Conservation (phyloP, 2,329 filamentous ascomycete species). For the Beauveria pseudobassiana region DNA sequence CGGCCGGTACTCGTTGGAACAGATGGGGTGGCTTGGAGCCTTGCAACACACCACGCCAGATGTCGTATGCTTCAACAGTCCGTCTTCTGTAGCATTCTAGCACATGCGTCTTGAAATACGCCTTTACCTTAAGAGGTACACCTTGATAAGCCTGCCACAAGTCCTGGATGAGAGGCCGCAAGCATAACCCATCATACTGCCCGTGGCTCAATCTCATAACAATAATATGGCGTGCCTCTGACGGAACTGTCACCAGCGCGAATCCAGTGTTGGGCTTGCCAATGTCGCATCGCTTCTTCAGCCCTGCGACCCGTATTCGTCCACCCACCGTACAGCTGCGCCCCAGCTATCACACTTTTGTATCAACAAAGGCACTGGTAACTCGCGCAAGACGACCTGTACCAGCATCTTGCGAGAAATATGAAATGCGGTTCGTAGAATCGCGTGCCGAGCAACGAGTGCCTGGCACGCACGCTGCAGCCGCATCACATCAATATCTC, state of each 20-base stretch:
- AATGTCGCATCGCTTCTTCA: neutral
- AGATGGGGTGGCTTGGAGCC: neutral
- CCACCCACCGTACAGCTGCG: neutral
- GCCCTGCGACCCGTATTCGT: neutral
- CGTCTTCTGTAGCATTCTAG: neutral
- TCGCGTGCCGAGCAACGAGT: neutral
- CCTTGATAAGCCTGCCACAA: neutral
- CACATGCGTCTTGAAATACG: neutral
- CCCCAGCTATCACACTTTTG: neutral
- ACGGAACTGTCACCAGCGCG: neutral
- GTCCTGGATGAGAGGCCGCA: conserved; percentile 1
- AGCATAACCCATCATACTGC: neutral
- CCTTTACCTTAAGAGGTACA: neutral
- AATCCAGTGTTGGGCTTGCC: neutral
- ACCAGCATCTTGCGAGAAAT: neutral
- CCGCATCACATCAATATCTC: neutral
- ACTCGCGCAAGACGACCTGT: neutral
- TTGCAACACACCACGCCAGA: neutral
- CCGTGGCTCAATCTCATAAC: neutral
- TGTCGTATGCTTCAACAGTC: neutral
- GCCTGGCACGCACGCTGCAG: neutral
- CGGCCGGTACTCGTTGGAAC: neutral
- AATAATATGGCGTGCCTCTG: neutral
- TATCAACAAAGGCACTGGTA: neutral
- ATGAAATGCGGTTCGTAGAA: neutral